Conservation (phyloP, 768 basidiomycete species). For the Ramaria sp. region DNA sequence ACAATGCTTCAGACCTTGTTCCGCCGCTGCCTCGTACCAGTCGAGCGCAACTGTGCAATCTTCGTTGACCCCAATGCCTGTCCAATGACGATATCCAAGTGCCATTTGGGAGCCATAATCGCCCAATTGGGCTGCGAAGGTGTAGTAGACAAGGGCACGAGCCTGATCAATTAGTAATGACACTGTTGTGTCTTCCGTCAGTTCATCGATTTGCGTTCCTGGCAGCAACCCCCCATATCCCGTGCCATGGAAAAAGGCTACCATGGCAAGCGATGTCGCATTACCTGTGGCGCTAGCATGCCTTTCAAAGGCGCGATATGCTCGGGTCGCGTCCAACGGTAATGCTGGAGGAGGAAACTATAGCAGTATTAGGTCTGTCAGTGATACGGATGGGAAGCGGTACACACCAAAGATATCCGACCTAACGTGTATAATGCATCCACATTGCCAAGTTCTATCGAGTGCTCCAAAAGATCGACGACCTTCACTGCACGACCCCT, state of each 20-base stretch:
- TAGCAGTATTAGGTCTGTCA: background rate
- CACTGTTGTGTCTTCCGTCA: slow-evolving; percentile 33
- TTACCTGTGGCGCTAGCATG: slow-evolving; percentile 71
- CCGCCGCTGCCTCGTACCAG: slow-evolving; percentile 88
- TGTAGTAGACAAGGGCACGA: slow-evolving; percentile 84
- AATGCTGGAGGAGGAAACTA: slow-evolving; percentile 72
- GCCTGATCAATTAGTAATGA: slow-evolving; percentile 49
- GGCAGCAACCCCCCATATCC: slow-evolving; percentile 39
- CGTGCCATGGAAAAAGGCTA: slow-evolving; percentile 85
- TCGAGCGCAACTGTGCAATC: slow-evolving; percentile 72
- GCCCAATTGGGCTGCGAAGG: slow-evolving; percentile 84
- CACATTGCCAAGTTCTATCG: slow-evolving; percentile 63
- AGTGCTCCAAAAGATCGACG: slow-evolving; percentile 69
- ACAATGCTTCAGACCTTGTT: slow-evolving; percentile 45
- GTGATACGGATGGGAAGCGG: background rate
- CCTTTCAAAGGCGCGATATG: slow-evolving; percentile 49
- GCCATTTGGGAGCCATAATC: slow-evolving; percentile 88
- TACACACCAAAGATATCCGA: slow-evolving; percentile 53
- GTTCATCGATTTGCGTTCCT: background rate
- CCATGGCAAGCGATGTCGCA: slow-evolving; percentile 72
- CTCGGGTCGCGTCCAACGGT: slow-evolving; percentile 45
- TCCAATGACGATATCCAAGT: slow-evolving; percentile 90
- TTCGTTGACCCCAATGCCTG: slow-evolving; percentile 86
- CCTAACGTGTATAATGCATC: slow-evolving; percentile 66
- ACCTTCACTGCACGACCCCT: slow-evolving; percentile 70